Base-by-base conservation (phyloP, 139 green algal genomes). In the Tetradesmus lagerheimii region DNA sequence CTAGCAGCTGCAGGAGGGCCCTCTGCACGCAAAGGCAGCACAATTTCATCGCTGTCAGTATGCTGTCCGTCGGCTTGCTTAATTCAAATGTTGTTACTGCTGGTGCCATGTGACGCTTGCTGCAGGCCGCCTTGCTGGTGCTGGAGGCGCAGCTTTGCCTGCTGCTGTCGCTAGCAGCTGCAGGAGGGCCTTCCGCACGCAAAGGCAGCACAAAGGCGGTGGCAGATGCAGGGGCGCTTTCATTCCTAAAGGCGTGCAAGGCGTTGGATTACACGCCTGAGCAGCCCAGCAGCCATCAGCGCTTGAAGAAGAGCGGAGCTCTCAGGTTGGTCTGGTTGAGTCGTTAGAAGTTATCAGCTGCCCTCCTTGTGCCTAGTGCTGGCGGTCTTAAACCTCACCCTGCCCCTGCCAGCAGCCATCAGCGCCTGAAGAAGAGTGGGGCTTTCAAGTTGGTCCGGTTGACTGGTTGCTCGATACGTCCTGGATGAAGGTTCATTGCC, bases 101-200 rank as follows among this genome's bases (percentile, higher is more conserved):
- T 50, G 6, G 5, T 5, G 6, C 43, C 43, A 50, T 50, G 43
- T 50, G 5, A 15, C 9, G 43, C 43, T 50, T 62, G 12, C 20
- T 83, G 83, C 83, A 90, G 79, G 88, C 79, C 35, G 47, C 86
- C 29, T 66, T 96, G 75, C 83, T 93, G 29, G 92, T 96, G 82
- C 41, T 93, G 8, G 93, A 97, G 92, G 93, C 93, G 20, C 91
- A 95, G 93, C 91, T 98, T 27, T 87, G 88, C 31, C 93, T 97
- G 91, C 93, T 98, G 88, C 90, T 96, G 80, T 71, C 82, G 18
- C 92, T 97, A 78, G 90, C 90, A 34, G 71, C 92, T 45, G 88
- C 95, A 23, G 93, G 93, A 50, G 34, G 66, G 16, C 82, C 80
- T 16, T 14, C 41, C 27, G 45, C 79, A 39, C 87, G 85, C 43